Conservation (phyloP, 257 asterid genomes). For the Scutellaria barbata region DNA sequence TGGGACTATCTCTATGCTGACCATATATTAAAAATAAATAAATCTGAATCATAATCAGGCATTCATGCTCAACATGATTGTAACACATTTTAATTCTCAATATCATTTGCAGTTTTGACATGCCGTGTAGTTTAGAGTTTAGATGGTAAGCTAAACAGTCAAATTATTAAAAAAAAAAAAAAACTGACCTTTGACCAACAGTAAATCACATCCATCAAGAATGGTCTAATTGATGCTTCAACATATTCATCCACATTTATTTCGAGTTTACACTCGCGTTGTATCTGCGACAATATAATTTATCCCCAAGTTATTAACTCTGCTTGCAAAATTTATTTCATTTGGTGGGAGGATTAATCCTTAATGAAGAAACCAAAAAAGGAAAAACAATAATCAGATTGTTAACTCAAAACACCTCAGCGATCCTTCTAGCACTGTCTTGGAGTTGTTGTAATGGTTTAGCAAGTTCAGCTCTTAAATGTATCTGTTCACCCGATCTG, state of each 20-base stretch:
- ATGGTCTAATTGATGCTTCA: constrained; percentile 90
- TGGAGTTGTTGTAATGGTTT: constrained; percentile 95
- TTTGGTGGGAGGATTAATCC: not conserved
- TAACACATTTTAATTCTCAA: not conserved
- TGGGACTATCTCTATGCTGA: not conserved
- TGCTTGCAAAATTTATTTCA: not conserved
- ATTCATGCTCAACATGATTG: constrained; percentile 2
- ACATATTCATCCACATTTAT: constrained; percentile 92
- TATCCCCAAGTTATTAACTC: constrained; percentile 24
- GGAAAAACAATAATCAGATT: constrained; percentile 20
- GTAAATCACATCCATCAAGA: constrained; percentile 93
- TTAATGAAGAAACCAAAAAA: constrained; percentile 9
- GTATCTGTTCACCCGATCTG: constrained; percentile 73
- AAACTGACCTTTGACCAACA: constrained; percentile 93
- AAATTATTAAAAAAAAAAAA: constrained; percentile 13
- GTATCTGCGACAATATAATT: constrained; percentile 61
- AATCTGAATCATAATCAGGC: too few relatives aligned
- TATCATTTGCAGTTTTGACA: constrained; percentile 13
- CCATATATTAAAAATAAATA: too few relatives aligned
- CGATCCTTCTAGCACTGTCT: constrained; percentile 92
- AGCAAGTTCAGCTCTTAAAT: constrained; percentile 87
- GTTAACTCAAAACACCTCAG: constrained; percentile 64
- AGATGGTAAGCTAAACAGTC: constrained; percentile 24
- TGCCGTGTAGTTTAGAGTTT: not conserved
- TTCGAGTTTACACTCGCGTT: constrained; percentile 97